phyloP scores from a whole-genome alignment of 2,329 filamentous ascomycete genomes.

The Penicillium verrucosum region DNA sequence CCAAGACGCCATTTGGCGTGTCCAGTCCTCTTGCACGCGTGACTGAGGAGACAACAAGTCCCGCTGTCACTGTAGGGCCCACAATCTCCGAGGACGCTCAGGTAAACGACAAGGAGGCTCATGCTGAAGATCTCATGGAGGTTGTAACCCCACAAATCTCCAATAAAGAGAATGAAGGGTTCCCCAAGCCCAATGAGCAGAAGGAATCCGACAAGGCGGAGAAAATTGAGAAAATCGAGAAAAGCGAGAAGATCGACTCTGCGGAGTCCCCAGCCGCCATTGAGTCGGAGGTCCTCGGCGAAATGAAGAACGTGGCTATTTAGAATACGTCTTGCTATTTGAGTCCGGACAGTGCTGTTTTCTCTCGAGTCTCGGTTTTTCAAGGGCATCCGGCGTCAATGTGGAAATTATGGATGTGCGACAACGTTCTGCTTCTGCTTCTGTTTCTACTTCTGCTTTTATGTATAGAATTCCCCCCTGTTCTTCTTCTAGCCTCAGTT shows the following conservation, averaged over 20 bases:
- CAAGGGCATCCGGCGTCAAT: conserved; percentile 17
- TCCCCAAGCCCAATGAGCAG: conserved; percentile 19
- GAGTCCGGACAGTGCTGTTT: conserved; percentile 11
- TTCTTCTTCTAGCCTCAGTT: conserved; percentile 22
- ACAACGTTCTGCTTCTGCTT: conserved; percentile 17
- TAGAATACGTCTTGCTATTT: conserved; percentile 30
- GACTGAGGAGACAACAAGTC: conserved; percentile 44
- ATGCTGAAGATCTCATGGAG: conserved; percentile 41
- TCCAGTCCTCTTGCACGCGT: conserved; percentile 48
- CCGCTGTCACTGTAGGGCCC: conserved; percentile 34
- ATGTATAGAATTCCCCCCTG: conserved; percentile 35
- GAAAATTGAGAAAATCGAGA: conserved; percentile 19
- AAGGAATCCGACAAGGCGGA: conserved; percentile 33
- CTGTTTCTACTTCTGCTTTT: conserved; percentile 12
- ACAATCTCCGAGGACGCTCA: conserved; percentile 34
- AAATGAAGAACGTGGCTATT: conserved; percentile 50
- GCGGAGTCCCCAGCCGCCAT: conserved; percentile 29
- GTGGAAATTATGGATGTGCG: conserved; percentile 10
- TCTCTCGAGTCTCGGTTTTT: conserved; percentile 5
- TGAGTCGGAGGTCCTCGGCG: conserved; percentile 42
- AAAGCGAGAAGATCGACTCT: conserved; percentile 14
- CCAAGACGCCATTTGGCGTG: conserved; percentile 43
- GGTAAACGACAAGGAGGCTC: conserved; percentile 29
- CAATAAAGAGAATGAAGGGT: conserved; percentile 35
- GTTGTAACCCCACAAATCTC: conserved; percentile 37